These are phyloP conservation scores for Alternaria viburni DNA, from an alignment of 2,329 filamentous ascomycete genomes.

Conservation along the genomic window DNA sequence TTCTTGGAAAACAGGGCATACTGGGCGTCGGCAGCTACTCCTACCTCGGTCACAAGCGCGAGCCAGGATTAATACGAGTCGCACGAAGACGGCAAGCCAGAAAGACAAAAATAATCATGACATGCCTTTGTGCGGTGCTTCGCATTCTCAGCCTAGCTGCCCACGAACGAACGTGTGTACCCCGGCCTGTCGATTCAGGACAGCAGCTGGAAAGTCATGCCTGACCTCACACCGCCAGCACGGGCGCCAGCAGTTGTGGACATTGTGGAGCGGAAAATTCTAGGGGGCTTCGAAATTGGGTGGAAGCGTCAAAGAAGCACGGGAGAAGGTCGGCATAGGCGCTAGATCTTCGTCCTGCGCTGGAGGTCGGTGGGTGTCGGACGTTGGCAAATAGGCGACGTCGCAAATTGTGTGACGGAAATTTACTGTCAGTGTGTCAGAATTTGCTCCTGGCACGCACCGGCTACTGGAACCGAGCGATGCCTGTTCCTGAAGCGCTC, in stretches of 20 bases:
- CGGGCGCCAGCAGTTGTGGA: slow-evolving; percentile 21
- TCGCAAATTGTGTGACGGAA: slow-evolving; percentile 39
- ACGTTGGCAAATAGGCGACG: slow-evolving; percentile 27
- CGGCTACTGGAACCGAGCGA: slow-evolving; percentile 26
- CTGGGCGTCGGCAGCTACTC: slow-evolving; percentile 14
- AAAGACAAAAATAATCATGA: slow-evolving; percentile 43
- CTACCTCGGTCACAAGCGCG: slow-evolving; percentile 22
- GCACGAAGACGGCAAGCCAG: slow-evolving; percentile 30
- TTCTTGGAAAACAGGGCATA: slow-evolving; percentile 17
- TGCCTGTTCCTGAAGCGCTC: slow-evolving; percentile 43
- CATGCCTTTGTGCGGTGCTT: slow-evolving; percentile 21
- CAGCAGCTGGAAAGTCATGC: slow-evolving; percentile 21
- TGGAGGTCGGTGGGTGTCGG: slow-evolving; percentile 16
- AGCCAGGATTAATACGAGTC: slow-evolving; percentile 38
- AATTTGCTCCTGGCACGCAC: slow-evolving; percentile 28
- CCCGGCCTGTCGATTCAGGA: slow-evolving; percentile 18
- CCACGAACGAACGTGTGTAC: slow-evolving; percentile 12
- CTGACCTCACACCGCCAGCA: slow-evolving; percentile 38
- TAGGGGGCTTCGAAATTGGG: slow-evolving; percentile 36
- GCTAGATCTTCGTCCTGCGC: slow-evolving; percentile 34
- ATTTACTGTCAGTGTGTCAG: slow-evolving; percentile 35
- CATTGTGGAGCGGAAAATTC: slow-evolving; percentile 32
- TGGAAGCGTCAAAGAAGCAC: slow-evolving; percentile 49
- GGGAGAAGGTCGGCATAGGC: slow-evolving; percentile 43
- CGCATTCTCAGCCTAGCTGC: slow-evolving; percentile 26